Conservation (phyloP, 768 basidiomycete species). For the Collybia nuda region DNA sequence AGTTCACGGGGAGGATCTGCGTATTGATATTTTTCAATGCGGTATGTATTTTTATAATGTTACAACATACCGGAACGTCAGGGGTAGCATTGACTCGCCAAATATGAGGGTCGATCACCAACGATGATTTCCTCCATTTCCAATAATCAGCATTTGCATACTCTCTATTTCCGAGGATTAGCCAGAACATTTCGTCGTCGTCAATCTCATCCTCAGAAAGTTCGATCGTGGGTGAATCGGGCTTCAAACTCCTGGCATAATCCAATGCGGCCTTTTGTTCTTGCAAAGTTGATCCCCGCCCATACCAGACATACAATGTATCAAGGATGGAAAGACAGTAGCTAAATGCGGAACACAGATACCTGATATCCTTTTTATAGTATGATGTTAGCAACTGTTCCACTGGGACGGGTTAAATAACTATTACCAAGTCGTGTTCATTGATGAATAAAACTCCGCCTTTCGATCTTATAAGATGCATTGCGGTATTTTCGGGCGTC, state of each 20-base stretch:
- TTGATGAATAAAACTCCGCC: constrained; percentile 60
- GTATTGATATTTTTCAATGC: constrained; percentile 7
- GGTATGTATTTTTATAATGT: not conserved
- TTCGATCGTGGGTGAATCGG: constrained; percentile 44
- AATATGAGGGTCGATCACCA: constrained; percentile 45
- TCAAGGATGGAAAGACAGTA: constrained; percentile 74
- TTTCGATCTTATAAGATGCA: constrained; percentile 67
- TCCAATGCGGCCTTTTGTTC: constrained; percentile 64
- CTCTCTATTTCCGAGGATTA: constrained; percentile 73
- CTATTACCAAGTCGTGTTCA: constrained; percentile 66
- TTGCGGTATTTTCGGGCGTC: constrained; percentile 77
- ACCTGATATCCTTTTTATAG: constrained; percentile 48
- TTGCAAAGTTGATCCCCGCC: constrained; percentile 57
- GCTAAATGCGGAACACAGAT: constrained; percentile 83
- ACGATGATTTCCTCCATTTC: constrained; percentile 60
- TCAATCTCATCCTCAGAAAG: constrained; percentile 67
- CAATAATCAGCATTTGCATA: constrained; percentile 84
- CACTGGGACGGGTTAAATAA: too few species aligned
- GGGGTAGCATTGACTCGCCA: constrained; percentile 56
- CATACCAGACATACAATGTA: constrained; percentile 80
- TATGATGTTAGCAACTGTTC: too few species aligned
- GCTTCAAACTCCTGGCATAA: constrained; percentile 54
- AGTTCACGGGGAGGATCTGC: constrained; percentile 49
- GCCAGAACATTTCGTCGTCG: constrained; percentile 81
- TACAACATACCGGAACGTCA: constrained; percentile 37